phyloP scores from a whole-genome alignment of 306 rosid species.

The Amphicarpaea edgeworthii region DNA sequence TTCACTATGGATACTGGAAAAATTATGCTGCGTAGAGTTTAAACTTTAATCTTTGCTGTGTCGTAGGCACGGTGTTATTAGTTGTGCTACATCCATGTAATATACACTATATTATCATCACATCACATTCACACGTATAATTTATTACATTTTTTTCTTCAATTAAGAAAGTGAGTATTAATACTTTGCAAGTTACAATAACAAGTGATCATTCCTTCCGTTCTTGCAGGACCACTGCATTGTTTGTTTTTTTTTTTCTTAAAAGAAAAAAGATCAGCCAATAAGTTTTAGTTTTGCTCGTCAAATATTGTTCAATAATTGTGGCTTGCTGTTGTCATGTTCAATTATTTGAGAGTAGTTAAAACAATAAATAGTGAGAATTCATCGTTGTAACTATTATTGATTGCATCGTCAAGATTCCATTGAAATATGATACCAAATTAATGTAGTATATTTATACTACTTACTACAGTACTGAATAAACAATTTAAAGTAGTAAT shows the following conservation, averaged over 20 bases:
- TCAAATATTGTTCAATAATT: slow-evolving; percentile 12
- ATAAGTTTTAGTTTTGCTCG: too few relatives aligned
- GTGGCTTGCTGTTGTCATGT: slow-evolving; percentile 7
- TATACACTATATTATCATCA: neutral
- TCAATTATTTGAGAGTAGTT: slow-evolving; percentile 4
- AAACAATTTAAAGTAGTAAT: neutral
- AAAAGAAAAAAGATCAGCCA: neutral
- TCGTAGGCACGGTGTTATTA: neutral
- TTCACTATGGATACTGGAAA: neutral
- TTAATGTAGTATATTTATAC: neutral
- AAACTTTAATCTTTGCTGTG: neutral
- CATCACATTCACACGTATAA: neutral
- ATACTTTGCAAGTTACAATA: neutral
- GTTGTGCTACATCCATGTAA: neutral
- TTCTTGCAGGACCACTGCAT: too few relatives aligned
- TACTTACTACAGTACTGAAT: too few relatives aligned
- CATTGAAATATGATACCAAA: neutral
- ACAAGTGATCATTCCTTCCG: neutral
- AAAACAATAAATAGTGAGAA: neutral
- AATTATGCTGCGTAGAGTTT: neutral
- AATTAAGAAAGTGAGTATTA: neutral
- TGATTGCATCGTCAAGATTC: slow-evolving; percentile 20
- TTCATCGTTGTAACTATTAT: neutral
- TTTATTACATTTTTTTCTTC: neutral
- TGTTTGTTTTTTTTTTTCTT: too few relatives aligned